Evolutionary conservation across 148 eudicot genomes (phyloP), one percentile per base, ranked within the genome.

Genomic region (Persicaria maculosa): DNA sequence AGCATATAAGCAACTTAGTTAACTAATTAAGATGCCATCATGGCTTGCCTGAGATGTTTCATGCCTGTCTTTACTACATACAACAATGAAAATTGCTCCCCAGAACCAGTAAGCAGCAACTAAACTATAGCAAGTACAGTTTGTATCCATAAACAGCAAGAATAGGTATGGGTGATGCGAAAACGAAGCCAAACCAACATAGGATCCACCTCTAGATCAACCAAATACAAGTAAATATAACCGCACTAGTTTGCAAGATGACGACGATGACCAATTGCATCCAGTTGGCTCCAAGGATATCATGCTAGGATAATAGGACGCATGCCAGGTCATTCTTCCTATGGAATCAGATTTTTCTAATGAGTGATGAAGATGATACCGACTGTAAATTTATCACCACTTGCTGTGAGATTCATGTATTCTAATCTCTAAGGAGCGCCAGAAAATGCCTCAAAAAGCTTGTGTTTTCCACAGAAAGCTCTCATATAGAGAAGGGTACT

Each of bases 311-410:
- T 20, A 40, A 20, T 59, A 59, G 36, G 25, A 19, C 36, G 67
- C 43, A 59, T 7, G 62, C 62, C 62, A 57, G 20, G 62, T 17
- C 25, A 12, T 11, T 68, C 48, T 36, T 68, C 44, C 19, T 44
- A 68, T 43, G 46, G 72, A 46, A 44, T 68, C 46, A 3, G 54
- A 71, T 15, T 71, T 52, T 71, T 16, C 44, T 46, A 55, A 71
- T 22, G 74, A 14, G 17, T 46, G 74, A 71, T 22, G 74, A 14
- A 46, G 52, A 70, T 47, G 72, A 47, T 10, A 44, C 52, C 50
- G 7, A 22, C 57, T 48, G 44, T 71, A 14, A 59, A 59, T 9
- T 59, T 22, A 59, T 59, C 67, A 20, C 40, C 67, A 25, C 67
- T 20, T 22, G 31, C 43, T 59, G 12, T 65, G 45, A 40, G 19